Percentiles rank a stretch among this genome's conserved stretches.
Conservation (phyloP, 1,284 basidiomycete genomes). For the Coniophora puteana region DNA sequence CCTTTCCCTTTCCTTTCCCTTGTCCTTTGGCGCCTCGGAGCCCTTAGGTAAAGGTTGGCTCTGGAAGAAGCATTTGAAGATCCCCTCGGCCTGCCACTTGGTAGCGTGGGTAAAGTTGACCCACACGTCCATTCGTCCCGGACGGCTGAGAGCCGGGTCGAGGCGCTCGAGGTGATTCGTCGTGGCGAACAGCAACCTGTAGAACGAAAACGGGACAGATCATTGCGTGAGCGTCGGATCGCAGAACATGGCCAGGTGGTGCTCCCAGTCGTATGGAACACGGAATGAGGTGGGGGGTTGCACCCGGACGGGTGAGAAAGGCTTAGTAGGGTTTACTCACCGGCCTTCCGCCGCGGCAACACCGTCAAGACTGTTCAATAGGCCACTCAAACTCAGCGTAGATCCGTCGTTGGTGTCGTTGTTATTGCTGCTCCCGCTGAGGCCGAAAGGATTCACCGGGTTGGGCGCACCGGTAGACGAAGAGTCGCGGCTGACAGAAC, state of each 20-base stretch:
- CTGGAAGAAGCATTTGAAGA: constrained; percentile 91
- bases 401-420: constrained; percentile 64
- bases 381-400: constrained; percentile 75
- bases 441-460: constrained; percentile 34
- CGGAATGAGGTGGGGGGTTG: too few species aligned
- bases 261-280: too few species aligned
- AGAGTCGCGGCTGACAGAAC: constrained; percentile 75
- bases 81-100: constrained; percentile 83
- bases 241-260: not conserved
- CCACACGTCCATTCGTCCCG: constrained; percentile 87
- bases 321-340: too few species aligned
- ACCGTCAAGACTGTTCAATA: constrained; percentile 82
- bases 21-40: constrained; percentile 18
- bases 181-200: constrained; percentile 74
- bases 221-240: constrained; percentile 12
- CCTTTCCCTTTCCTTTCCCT: too few species aligned
- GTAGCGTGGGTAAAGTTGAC: constrained; percentile 84
- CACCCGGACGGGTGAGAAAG: too few species aligned
- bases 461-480: constrained; percentile 70
- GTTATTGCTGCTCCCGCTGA: constrained; percentile 35
- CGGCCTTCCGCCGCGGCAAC: constrained; percentile 83
- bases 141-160: constrained; percentile 76
- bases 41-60: constrained; percentile 39
- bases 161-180: constrained; percentile 86
- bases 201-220: constrained; percentile 12